Base-by-base conservation (phyloP, 768 basidiomycete genomes). In the Russula brevipes region DNA sequence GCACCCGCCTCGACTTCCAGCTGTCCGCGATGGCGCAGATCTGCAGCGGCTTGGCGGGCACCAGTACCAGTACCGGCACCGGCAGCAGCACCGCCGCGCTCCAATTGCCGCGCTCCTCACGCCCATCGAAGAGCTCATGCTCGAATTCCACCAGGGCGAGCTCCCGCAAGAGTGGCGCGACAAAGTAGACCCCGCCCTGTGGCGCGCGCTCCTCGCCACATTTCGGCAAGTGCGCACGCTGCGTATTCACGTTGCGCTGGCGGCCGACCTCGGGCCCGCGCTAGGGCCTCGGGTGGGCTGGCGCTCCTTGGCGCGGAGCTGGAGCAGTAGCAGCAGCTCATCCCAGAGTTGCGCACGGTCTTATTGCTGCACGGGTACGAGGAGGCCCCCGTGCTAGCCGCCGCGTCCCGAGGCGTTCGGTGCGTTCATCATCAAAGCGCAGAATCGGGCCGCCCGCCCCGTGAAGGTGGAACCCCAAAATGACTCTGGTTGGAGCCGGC, bases 1-100 rank as follows among this genome's bases (percentile, higher is more conserved):
- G 59, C 9, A 1, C 39, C 19, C 54, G 42, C 10, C 12, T 64
- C 36, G 63, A 64, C 59, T 64, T 64, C 17, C 63, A 60, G 9
- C 41, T 60, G 9, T 50, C 63, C 17, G 53, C 47, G 6, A 52
- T 54, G 44, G 39, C 47, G 17, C 63, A 56, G 42, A 49, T 64
- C 8, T 64, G 58, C 35, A 35, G 16, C 9, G 17, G 33, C 17
- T 41, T 64, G 3, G 41, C 39, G 4, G 6, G 42, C 30, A 33
- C 45, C 5, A 4, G 24, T 30, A 1, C 9, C 14, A 3, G 42
- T 35, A 5, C 51, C 17, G 35, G 30, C 17, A 0, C 33, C 33
- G 33, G 33, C 17, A 33, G 8, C 1, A n/a, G n/a, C n/a, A n/a
- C n/a, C n/a, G n/a, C n/a, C n/a, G n/a, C n/a, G n/a, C n/a, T n/a